Evolutionary conservation across 1,284 basidiomycete species (phyloP), one percentile per base, ranked within the genome.

Genomic region (Phellopilus nigrolimitatus): DNA sequence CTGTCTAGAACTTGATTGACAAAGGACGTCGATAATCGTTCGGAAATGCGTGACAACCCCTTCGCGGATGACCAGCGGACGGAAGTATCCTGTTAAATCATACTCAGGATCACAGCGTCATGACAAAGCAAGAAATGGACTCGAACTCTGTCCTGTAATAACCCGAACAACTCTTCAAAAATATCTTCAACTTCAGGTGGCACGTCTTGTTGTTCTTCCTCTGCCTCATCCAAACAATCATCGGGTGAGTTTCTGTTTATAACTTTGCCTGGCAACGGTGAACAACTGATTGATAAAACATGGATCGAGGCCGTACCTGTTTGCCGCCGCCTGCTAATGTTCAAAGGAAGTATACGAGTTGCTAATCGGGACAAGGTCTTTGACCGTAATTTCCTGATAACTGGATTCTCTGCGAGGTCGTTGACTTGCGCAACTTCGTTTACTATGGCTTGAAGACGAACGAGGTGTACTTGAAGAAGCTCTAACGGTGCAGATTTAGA

Each of bases 1-100:
- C 84, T 92, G 43, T 90, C 83, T 1, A 93, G 68, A 9, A 98
- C 82, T 65, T 99, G 92, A 27, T 78, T 72, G 0, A 81, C 73
- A 60, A 95, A 88, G 10, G 84, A 82, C 0, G 66, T 54, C 1
- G 95, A 91, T 0, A 99, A 77, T 12, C 88, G 78, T 56, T 88
- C 84, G 1, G 91, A 79, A 36, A 99, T 78, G 5, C 94, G 83
- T 4, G 94, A 90, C 9, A 98, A 71, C 22, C 91, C 92, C 67
- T 99, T 99, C 4, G 97, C 91, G 2, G 91, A 82, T 8, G 95
- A 94, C 79, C 93, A 99, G 41, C 97, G 88, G 17, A 99, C 93
- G 25, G 94, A 74, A 0, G 97, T 97, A 63, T 98, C 95, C 91
- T 97, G n/a, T n/a, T n/a, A 60, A 3, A 30, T 33, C 47, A 28